Percentiles rank a stretch among this genome's conserved stretches.
Evolutionary conservation across 2,329 filamentous ascomycete species (phyloP).

Genomic region (Endoconidiophora laricicola): DNA sequence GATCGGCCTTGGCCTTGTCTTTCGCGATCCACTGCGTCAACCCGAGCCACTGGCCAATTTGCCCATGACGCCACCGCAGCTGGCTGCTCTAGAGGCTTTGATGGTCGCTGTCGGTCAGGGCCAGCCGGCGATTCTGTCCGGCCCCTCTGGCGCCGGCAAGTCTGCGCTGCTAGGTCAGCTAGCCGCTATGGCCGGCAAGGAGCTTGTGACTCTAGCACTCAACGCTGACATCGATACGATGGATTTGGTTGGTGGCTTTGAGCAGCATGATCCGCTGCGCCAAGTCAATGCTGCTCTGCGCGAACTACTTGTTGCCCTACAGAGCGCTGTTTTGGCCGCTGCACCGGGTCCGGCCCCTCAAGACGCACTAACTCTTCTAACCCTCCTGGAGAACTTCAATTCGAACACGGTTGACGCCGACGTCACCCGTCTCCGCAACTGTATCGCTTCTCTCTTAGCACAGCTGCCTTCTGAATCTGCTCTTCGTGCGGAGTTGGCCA

Average conservation of each 20-base stretch:
- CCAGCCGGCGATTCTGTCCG: slow-evolving; percentile 79
- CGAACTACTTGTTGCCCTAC: slow-evolving; percentile 33
- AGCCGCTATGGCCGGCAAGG: slow-evolving; percentile 60
- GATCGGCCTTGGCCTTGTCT: slow-evolving; percentile 59
- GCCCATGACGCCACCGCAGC: slow-evolving; percentile 31
- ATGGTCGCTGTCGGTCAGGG: slow-evolving; percentile 75
- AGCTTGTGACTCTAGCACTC: slow-evolving; percentile 67
- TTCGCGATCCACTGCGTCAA: slow-evolving; percentile 39
- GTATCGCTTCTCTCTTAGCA: slow-evolving; percentile 24
- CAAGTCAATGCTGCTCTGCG: slow-evolving; percentile 44
- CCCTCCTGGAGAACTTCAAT: slow-evolving; percentile 28
- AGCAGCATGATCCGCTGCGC: slow-evolving; percentile 73
- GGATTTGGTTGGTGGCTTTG: slow-evolving; percentile 92
- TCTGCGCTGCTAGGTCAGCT: slow-evolving; percentile 63
- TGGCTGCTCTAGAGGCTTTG: slow-evolving; percentile 67
- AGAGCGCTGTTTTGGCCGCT: slow-evolving; percentile 30
- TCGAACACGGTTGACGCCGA: slow-evolving; percentile 16
- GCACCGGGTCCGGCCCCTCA: slow-evolving; percentile 30
- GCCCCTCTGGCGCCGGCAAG: slow-evolving; percentile 74
- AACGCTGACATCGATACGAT: slow-evolving; percentile 94
- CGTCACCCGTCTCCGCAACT: slow-evolving; percentile 23
- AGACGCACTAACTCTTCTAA: slow-evolving; percentile 33
- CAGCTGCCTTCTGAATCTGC: slow-evolving; percentile 28
- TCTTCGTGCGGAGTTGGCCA: slow-evolving; percentile 30
- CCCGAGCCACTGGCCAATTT: slow-evolving; percentile 34